Evolutionary conservation across 371 early-diverging fungal species (phyloP), one percentile per base, ranked within the genome.

Genomic region (Mucor velutinosus): DNA sequence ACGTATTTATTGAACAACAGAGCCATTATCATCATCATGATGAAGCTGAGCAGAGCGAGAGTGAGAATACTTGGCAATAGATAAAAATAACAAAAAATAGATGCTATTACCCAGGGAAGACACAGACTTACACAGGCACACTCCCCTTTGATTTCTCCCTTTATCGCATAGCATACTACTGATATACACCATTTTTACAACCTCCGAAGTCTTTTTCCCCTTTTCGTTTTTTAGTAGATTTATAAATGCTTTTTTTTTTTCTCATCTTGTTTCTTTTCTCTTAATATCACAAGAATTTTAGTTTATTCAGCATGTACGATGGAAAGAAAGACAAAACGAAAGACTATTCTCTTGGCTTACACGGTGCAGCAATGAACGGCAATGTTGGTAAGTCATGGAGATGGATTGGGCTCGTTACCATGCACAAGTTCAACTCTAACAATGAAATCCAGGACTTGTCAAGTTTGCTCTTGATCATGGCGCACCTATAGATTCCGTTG

Each of bases 381-480:
- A 89, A 89, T 70, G 75, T 89, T 41, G 90, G 90, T 84, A 82
- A 73, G 65, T 56, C 0, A n/a, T 32, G n/a, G n/a, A 23, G 6
- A 58, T 32, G 47, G 21, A 15, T n/a, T 37, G 10, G 7, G 30
- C 12, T 12, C 37, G 12, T 35, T 29, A n/a, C 19, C 11, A n/a
- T 49, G 37, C 4, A 4, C 17, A 7, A 7, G 15, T 29, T 35
- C 15, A 27, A 41, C 56, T 37, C 41, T 32, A 1, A 43, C 15
- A 60, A 58, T 51, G 39, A 19, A 64, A 35, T 25, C 14, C 66
- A 87, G 88, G 88, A 12, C 82, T 89, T 33, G 87, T 89, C 62
- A 89, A 89, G 74, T 89, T 89, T 74, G 89, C 89, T n/a, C 66
- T 89, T 11, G 89, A 89, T 60, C 85, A 87, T 67, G 92, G 92